Evolutionary conservation across 2,329 filamentous ascomycete genomes (phyloP), one percentile per base, ranked within the genome.

Genomic region (Sphaerulina musiva): DNA sequence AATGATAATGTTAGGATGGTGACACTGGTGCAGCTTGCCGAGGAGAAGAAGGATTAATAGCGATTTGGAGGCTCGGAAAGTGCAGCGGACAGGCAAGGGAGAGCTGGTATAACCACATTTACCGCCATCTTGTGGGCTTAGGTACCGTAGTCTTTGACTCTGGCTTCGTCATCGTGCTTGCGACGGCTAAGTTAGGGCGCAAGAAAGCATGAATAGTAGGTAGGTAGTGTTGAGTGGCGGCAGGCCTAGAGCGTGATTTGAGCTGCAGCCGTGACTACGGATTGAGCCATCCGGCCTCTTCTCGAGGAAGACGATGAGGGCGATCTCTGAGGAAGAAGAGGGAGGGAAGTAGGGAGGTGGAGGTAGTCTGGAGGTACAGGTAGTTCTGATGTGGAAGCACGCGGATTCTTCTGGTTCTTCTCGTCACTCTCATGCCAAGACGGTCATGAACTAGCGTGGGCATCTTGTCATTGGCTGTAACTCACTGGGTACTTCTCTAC

Each of bases 161-260:
- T 36, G 7, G 26, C 47, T 41, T 31, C 47, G 47, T 49, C 47
- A 49, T 49, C 39, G 47, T 39, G 47, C 47, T 41, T 26, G 47
- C 47, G 36, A 38, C 47, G 40, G 47, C 47, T 49, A 41, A 49
- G 12, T 41, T 12, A 23, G 14, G 14, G 14, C 14, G 14, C 31
- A 31, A 42, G 29, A 26, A 26, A 23, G 38, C 40, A 23, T 41
- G 47, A 39, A 17, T 39, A 32, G 36, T 26, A 3, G 8, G 36
- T 26, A 3, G 8, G 47, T 26, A 4, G 4, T 26, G 4, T 26
- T 6, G 4, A 26, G 26, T 26, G 26, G 14, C 14, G 26, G 26
- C 26, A 26, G 26, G 26, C 38, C 1, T n/a, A 34, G 7, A 12
- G 11, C 29, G 38, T 10, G 7, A 41, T 31, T 12, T 42, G 38